Evolutionary conservation across 176 grass and related monocot genomes (phyloP).

Genomic region (Phragmites australis): DNA sequence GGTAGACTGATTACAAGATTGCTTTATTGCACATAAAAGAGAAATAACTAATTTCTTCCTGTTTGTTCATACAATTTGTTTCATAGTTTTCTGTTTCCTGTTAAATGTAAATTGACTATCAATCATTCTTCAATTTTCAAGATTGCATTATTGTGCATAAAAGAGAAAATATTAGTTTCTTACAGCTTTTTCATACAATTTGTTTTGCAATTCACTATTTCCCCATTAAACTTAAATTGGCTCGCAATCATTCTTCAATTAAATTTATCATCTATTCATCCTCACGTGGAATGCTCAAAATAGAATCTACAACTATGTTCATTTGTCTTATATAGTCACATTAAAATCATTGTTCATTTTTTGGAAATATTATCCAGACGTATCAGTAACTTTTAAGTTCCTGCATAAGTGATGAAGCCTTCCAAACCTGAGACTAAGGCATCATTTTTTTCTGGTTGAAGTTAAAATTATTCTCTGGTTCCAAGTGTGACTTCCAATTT

Average conservation of each 20-base stretch:
- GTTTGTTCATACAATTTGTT: constrained; percentile 1
- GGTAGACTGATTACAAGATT: constrained; percentile 9
- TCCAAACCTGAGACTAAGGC: constrained; percentile 20
- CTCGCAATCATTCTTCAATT: not conserved
- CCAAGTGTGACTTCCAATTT: constrained; percentile 16
- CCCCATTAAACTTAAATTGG: constrained; percentile 2
- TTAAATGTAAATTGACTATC: not conserved
- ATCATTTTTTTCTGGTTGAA: constrained; percentile 25
- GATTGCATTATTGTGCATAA: not conserved
- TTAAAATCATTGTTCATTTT: not conserved
- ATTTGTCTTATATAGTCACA: not conserved
- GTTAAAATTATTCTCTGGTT: not conserved
- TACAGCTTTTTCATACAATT: constrained; percentile 21
- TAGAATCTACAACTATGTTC: not conserved
- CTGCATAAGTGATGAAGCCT: constrained; percentile 9
- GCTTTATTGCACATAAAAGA: constrained; percentile 9
- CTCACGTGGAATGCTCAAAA: constrained; percentile 12
- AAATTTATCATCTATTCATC: constrained; percentile 10
- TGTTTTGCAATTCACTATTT: not conserved
- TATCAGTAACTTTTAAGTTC: not conserved
- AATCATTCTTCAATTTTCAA: not conserved
- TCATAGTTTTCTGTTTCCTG: not conserved
- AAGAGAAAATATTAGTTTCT: not conserved
- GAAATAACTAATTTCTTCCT: constrained; percentile 17
- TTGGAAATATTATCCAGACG: not conserved